A percentile compares a stretch with the other conserved stretches of the same genome.
Conservation (phyloP, 371 early-diverging fungal species). For the Mortierella polycephala region DNA sequence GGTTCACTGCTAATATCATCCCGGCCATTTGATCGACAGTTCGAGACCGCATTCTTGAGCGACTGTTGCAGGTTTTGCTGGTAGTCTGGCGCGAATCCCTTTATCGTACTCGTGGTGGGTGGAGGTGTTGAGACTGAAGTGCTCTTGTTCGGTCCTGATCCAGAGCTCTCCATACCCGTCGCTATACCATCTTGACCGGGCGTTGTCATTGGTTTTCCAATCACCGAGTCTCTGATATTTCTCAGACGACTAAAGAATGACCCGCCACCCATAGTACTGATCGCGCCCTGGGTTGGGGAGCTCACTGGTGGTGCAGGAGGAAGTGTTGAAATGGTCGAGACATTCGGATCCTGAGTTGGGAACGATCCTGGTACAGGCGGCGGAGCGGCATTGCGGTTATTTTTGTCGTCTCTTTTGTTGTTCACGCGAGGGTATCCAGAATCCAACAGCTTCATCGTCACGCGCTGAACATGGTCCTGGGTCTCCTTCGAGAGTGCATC, state of each 20-base stretch:
- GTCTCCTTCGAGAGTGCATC: conserved; percentile 64
- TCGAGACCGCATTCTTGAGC: conserved; percentile 62
- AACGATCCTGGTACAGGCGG: conserved; percentile 43
- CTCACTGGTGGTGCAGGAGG: conserved; percentile 13
- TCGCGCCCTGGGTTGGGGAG: background rate
- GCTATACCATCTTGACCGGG: conserved; percentile 1
- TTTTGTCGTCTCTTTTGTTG: background rate
- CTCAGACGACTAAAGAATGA: conserved; percentile 53
- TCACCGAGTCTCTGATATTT: conserved; percentile 34
- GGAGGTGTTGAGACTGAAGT: conserved; percentile 38
- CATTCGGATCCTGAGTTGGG: conserved; percentile 21
- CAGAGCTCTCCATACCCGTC: conserved; percentile 22
- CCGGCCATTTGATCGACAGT: conserved; percentile 65
- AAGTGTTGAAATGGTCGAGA: conserved; percentile 34
- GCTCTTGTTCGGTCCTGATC: conserved; percentile 7
- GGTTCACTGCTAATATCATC: conserved; percentile 47
- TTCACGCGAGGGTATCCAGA: conserved; percentile 65
- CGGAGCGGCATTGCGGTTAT: background rate
- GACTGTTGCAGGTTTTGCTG: conserved; percentile 62
- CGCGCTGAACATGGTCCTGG: conserved; percentile 66
- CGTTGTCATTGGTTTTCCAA: conserved; percentile 21
- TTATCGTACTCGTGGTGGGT: conserved; percentile 53
- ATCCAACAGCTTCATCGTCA: conserved; percentile 70
- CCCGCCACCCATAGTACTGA: conserved; percentile 19
- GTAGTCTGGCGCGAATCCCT: conserved; percentile 60